Base-by-base conservation (phyloP, 208 protist genomes). In the Trypanosomatidae sp. region DNA sequence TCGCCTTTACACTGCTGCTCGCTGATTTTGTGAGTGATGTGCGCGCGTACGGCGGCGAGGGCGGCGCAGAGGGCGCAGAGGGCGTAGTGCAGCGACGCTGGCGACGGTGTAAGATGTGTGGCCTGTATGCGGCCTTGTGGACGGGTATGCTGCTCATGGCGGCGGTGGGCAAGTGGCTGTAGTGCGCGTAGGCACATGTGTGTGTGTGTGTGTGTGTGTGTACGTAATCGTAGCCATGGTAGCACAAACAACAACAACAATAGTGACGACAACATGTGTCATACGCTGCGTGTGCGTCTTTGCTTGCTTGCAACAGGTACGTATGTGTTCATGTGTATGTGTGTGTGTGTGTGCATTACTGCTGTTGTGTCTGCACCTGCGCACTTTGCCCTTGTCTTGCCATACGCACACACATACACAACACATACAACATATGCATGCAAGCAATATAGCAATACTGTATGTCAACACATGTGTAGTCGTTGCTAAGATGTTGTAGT, bases 1-100 rank as follows among this genome's bases (percentile, higher is more conserved):
- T 87, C 41, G 72, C 54, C 21, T 87, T 87, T 46, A 61, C 37
- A 2, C 53, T 87, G 32, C 61, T 87, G 42, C 48, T 81, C 6
- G 52, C 42, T 16, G 77, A 87, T 46, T 87, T 87, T 43, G 51
- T 61, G 27, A 41, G 26, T 4, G 61, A 69, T 20, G 21, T 69
- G 47, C 47, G 33, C 28, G 15, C 33, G 7, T 56, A 46, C 44
- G 50, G 65, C 48, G 43, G 41, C 6, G 54, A 57, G 4, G 62
- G 30, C 4, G 22, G 18, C 3, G 37, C 30, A 28, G 18, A n/a
- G n/a, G n/a, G n/a, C n/a, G n/a, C 43, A 53, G 43, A 39, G 44
- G 32, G 43, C 19, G 8, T 32, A 41, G 11, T 28, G 38, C 33
- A 11, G n/a, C n/a, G 7, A 27, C 44, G 43, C 23, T 2, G 37